Conservation (phyloP, 1,284 basidiomycete genomes). For the Hemileia vastatrix region DNA sequence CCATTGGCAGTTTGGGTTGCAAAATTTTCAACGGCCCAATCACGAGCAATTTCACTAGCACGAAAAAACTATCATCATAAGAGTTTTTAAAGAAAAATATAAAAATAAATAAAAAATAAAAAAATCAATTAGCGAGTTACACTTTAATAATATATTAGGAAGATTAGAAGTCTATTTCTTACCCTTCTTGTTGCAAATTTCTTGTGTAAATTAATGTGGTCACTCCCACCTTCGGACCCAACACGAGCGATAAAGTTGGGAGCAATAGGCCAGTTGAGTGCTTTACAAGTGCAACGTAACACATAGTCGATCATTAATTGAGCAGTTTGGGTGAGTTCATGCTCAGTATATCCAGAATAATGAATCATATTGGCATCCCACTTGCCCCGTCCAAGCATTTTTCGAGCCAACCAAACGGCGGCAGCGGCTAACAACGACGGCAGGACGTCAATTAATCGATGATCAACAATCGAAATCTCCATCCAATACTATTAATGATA, state of each 20-base stretch:
- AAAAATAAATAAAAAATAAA: background rate
- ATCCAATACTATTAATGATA: constrained; percentile 55
- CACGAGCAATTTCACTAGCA: constrained; percentile 16
- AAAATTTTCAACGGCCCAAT: constrained; percentile 17
- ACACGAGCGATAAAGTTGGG: constrained; percentile 7
- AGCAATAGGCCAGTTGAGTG: constrained; percentile 4
- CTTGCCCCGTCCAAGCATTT: constrained; percentile 68
- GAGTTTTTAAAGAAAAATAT: background rate
- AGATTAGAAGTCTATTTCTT: background rate
- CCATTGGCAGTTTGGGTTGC: constrained; percentile 16
- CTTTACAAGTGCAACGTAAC: constrained; percentile 49
- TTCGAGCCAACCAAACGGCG: constrained; percentile 78
- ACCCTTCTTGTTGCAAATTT: constrained; percentile 22
- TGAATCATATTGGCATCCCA: constrained; percentile 87
- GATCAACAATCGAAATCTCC: constrained; percentile 81
- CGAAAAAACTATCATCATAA: constrained; percentile 14
- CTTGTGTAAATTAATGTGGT: constrained; percentile 18
- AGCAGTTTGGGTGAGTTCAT: constrained; percentile 70
- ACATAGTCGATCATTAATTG: constrained; percentile 90
- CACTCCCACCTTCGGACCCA: constrained; percentile 18
- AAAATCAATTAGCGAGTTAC: no score
- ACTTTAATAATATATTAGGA: background rate
- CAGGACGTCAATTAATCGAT: constrained; percentile 66
- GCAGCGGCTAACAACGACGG: constrained; percentile 82
- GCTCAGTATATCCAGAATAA: constrained; percentile 81